Conservation (phyloP, 495 filamentous ascomycete genomes). For the Talaromyces proteolyticus region DNA sequence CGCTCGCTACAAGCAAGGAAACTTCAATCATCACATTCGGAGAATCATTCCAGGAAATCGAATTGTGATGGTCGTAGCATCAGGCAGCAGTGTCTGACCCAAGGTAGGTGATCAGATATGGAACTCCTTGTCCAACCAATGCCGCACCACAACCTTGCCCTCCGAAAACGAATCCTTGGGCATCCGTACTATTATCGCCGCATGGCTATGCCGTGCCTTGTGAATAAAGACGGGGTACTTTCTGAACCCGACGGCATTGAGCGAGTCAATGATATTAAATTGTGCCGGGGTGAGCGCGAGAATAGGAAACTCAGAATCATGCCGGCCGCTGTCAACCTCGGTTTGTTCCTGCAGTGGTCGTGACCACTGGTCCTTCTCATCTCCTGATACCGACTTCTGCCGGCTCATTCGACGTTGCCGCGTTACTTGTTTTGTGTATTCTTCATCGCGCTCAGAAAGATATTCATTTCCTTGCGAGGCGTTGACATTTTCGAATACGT, state of each 20-base stretch:
- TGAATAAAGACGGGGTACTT: conserved; percentile 89
- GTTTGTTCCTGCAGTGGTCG: background rate
- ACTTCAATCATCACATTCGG: too few relatives aligned
- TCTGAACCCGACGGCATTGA: conserved; percentile 69
- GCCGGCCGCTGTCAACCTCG: background rate
- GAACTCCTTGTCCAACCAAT: conserved; percentile 79
- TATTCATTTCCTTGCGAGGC: conserved; percentile 56
- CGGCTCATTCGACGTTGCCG: background rate
- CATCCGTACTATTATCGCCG: conserved; percentile 79
- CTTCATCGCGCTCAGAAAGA: conserved; percentile 35
- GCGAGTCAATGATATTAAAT: conserved; percentile 71
- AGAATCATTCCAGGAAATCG: too few relatives aligned
- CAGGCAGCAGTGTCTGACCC: too few relatives aligned
- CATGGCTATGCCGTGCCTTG: conserved; percentile 72
- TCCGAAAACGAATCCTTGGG: conserved; percentile 60
- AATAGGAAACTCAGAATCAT: conserved; percentile 46
- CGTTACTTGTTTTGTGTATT: background rate
- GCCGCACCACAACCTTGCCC: conserved; percentile 69
- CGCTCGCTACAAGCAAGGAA: too few relatives aligned
- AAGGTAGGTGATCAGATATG: conserved; percentile 35
- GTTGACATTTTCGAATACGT: conserved; percentile 65
- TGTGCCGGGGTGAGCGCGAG: conserved; percentile 75
- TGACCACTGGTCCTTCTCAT: background rate
- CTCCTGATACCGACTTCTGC: background rate
- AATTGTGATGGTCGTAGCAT: too few relatives aligned